Base-by-base conservation (phyloP, 176 grass and related monocot genomes). In the Carex myosuroides region DNA sequence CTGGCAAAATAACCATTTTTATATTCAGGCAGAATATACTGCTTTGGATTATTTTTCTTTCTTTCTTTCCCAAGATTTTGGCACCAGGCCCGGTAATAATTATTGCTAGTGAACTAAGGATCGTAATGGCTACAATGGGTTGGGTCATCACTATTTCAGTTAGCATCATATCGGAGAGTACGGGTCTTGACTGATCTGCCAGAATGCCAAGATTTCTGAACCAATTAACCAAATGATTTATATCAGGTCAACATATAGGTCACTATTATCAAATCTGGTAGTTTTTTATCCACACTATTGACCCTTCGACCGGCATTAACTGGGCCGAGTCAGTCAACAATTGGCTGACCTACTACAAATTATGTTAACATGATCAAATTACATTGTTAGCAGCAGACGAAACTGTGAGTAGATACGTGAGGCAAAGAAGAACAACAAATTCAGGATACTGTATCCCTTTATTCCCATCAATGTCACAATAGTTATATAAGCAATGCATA, bases 381-480 rank as follows among this genome's bases (percentile, higher is more conserved):
- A 93, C 93, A 46, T 83, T 86, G 29, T 82, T 75, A 3, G 91
- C 66, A 16, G 87, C 88, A 37, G 85, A 87, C 1, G 89, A 62
- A 67, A 83, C 79, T 12, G 75, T 86, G 1, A 97, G 86, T 30
- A 94, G 79, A 86, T 90, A 91, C 64, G 81, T 83, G 67, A 92
- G 89, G 67, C 94, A 97, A 57, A 94, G 91, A 24, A 97, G 82
- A 62, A 97, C 84, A 67, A 84, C 89, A 29, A 93, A 97, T 81
- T 97, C 94, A 29, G 73, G 87, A 85, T 87, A 89, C 56, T 90
- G 88, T 59, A 97, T 81, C 13, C 94, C 91, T 46, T 84, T 82
- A 35, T 92, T 83, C 46, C 39, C 72, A 78, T 97, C 86, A 46
- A 92, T 56, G 55, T 97, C 86, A 55, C 94, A 91, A 80, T 97